Evolutionary conservation across 495 filamentous ascomycete species (phyloP).

Genomic region (Lasiosphaeris hirsuta): DNA sequence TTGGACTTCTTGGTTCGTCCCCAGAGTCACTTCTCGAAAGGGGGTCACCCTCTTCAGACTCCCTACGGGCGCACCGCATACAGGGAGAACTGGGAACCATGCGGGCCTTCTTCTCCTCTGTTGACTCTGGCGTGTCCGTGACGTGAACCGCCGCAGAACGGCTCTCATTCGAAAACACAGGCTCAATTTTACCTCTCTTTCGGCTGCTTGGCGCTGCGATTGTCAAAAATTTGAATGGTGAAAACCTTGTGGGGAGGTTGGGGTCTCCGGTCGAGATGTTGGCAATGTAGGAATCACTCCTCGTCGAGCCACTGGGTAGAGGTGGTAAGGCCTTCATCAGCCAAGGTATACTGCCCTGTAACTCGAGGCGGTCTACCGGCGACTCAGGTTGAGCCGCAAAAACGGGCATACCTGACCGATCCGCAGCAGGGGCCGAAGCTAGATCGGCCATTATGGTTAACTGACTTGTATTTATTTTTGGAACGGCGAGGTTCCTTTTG

Average conservation of each 20-base stretch:
- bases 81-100: background rate
- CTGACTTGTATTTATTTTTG: conserved; percentile 7
- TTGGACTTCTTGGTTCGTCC: background rate
- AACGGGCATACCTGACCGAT: conserved; percentile 23
- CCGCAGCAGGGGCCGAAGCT: background rate
- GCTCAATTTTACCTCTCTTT: too few relatives aligned
- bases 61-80: too few relatives aligned
- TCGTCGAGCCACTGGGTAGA: conserved; percentile 26
- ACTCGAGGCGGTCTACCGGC: conserved; percentile 41
- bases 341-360: conserved; percentile 49
- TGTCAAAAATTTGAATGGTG: conserved; percentile 3
- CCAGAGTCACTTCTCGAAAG: background rate
- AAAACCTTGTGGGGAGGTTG: background rate
- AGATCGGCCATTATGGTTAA: background rate
- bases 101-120: background rate
- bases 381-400: conserved; percentile 47
- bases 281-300: conserved; percentile 12
- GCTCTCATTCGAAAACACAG: too few relatives aligned
- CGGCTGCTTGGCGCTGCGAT: background rate
- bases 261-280: background rate
- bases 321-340: conserved; percentile 51
- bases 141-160: too few relatives aligned
- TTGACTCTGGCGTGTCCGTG: background rate
- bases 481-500: conserved; percentile 10
- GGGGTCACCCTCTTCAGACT: background rate